Conservation (phyloP, 2,329 filamentous ascomycete species). For the Colletotrichum sp. region DNA sequence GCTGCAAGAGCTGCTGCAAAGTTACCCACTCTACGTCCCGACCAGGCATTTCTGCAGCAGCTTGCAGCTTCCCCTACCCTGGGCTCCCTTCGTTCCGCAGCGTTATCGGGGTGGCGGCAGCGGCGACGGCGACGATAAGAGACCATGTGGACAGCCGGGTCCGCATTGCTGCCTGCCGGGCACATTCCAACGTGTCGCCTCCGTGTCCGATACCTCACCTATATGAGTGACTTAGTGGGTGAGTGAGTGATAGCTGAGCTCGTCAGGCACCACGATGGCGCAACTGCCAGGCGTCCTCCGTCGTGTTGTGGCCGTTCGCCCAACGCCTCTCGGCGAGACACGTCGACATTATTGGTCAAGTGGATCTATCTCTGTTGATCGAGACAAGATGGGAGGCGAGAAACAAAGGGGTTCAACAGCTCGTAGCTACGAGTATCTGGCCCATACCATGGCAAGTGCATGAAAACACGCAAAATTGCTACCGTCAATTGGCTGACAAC, state of each 20-base stretch:
- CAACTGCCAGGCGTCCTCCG: not conserved
- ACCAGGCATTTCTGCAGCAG: not conserved
- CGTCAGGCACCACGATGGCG: not conserved
- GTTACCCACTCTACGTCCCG: not conserved
- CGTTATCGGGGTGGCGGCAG: not conserved
- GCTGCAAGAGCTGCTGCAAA: not conserved
- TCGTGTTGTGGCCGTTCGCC: not conserved
- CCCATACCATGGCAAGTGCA: not conserved
- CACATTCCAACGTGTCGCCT: not conserved
- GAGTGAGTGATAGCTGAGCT: not conserved
- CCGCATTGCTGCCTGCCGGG: not conserved
- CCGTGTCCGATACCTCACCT: not conserved
- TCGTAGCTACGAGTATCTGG: not conserved
- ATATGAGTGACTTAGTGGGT: not conserved
- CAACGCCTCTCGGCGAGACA: not conserved
- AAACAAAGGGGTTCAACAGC: not conserved
- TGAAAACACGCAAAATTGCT: not conserved
- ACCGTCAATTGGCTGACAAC: not conserved
- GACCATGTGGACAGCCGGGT: not conserved
- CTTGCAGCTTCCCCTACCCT: not conserved
- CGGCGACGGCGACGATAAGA: not conserved
- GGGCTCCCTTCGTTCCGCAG: not conserved
- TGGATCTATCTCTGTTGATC: not conserved
- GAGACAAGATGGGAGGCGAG: not conserved
- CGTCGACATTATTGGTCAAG: not conserved